Evolutionary conservation across 2,329 filamentous ascomycete species (phyloP).

Genomic region (Chlorencoelia australis): DNA sequence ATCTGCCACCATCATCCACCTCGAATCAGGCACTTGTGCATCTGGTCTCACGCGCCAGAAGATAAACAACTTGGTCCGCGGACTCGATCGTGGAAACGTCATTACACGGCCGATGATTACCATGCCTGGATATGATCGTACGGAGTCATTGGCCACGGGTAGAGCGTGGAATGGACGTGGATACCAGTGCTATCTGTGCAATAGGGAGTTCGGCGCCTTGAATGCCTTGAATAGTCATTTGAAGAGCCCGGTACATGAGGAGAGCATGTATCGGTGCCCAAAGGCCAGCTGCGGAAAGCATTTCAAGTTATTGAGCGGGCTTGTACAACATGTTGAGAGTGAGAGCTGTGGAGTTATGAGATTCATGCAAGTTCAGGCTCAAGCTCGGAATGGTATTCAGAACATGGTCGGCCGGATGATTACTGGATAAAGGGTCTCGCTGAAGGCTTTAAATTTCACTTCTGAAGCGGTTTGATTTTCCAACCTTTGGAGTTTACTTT

Average conservation of each 20-base stretch:
- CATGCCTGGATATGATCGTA: constrained; percentile 30
- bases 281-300: constrained; percentile 9
- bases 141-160: constrained; percentile 29
- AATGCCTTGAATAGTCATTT: constrained; percentile 41
- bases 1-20: constrained; percentile 51
- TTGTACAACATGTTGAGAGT: constrained; percentile 21
- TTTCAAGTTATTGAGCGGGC: constrained; percentile 17
- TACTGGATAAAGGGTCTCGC: no score
- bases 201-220: constrained; percentile 31
- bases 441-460: no score
- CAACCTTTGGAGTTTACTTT: no score
- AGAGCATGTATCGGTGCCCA: constrained; percentile 27
- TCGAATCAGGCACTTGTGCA: constrained; percentile 39
- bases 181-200: constrained; percentile 47
- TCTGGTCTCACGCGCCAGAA: constrained; percentile 35
- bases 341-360: constrained; percentile 21
- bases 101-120: constrained; percentile 43
- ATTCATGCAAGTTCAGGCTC: constrained; percentile 14
- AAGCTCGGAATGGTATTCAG: constrained; percentile 13
- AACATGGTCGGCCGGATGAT: constrained; percentile 28
- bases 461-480: no score
- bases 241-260: constrained; percentile 40
- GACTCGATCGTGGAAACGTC: constrained; percentile 35
- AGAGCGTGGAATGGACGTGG: constrained; percentile 35
- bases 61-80: constrained; percentile 36